Base-by-base conservation (phyloP, 2,329 filamentous ascomycete species). In the Aspergillus ochraceoroseus region DNA sequence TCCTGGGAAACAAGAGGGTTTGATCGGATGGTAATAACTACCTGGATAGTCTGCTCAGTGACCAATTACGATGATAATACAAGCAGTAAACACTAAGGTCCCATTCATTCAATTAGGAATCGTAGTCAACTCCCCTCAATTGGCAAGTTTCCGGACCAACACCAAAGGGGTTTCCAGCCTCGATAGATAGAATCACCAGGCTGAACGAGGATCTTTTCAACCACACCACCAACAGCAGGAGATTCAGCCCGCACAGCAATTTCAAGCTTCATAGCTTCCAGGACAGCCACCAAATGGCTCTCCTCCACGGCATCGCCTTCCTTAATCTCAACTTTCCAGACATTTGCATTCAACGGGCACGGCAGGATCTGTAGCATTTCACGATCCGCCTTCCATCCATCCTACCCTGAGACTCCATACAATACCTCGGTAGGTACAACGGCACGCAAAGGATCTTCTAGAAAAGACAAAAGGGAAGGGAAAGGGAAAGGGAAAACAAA, bases 191-290 rank as follows among this genome's bases (percentile, higher is more conserved):
- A 58, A 50, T 63, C 61, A 6, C 62, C 63, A 12, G 64, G 62
- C 39, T 67, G 67, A 7, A 63, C 59, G 19, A 68, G 43, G 36
- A 70, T 46, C 47, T 67, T 67, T 49, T 68, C 60, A 2, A 70
- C 62, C 22, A 58, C 34, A 34, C 54, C 13, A 39, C 59, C 47
- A 11, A 46, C 54, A 14, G 54, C 54, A 5, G 53, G 47, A 8
- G 54, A 44, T 31, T 63, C 58, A 1, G 57, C 50, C 18, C 60
- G 58, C 13, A 74, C 65, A 9, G 64, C 63, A 43, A 77, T 73
- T 48, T 77, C 75, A 62, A 77, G 68, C 54, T 78, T 77, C 74
- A 78, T 78, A 0, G 74, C 74, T 41, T 78, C 75, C 2, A 77
- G 58, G 2, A 77, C 70, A 1, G 66, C 58, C 1, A 72, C 63